Evolutionary conservation across 345 rosid genomes (phyloP).

Genomic region (Bruguiera parviflora): DNA sequence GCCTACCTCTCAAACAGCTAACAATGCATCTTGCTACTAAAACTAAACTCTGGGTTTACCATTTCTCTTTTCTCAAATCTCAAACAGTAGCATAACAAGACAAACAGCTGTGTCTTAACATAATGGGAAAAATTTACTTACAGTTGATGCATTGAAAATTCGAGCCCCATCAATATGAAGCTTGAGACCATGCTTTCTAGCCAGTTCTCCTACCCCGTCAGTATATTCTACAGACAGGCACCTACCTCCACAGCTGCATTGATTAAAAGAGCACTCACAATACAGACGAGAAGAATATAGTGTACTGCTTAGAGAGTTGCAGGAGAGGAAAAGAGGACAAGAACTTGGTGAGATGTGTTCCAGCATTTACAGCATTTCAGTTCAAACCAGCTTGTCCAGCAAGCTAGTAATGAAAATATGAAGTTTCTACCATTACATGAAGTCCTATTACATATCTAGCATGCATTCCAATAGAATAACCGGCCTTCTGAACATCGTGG

Average conservation of each 20-base stretch:
- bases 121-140: slow-evolving; percentile 35
- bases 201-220: slow-evolving; percentile 69
- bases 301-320: background rate
- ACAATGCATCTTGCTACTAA: too few species aligned
- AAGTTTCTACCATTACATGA: too few species aligned
- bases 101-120: background rate
- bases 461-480: too few species aligned
- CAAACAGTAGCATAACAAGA: background rate
- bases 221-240: slow-evolving; percentile 68
- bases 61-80: background rate
- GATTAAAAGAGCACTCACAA: background rate
- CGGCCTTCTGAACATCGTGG: too few species aligned
- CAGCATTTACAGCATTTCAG: too few species aligned
- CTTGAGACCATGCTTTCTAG: slow-evolving; percentile 76
- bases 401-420: too few species aligned
- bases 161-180: slow-evolving; percentile 98
- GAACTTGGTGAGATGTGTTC: background rate
- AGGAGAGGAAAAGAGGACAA: background rate
- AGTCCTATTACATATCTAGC: too few species aligned
- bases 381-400: too few species aligned
- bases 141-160: slow-evolving; percentile 83
- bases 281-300: background rate
- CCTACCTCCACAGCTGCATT: slow-evolving; percentile 79
- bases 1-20: too few species aligned
- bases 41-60: too few species aligned